Base-by-base conservation (phyloP, 164 flowering plant genomes). In the Houttuynia cordata region DNA sequence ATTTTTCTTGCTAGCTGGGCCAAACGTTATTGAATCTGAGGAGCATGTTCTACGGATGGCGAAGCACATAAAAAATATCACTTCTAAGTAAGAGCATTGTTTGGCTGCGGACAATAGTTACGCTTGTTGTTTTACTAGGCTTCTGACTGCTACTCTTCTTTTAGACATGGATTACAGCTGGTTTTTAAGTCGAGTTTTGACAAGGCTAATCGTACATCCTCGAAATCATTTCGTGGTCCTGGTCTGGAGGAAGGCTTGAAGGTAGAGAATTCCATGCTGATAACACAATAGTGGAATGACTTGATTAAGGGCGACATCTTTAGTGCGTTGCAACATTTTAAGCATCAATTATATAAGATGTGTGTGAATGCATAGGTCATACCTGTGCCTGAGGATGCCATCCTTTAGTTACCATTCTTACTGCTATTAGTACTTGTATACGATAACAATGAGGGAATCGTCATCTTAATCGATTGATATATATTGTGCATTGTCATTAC, bases 21-120 rank as follows among this genome's bases (percentile, higher is more conserved):
- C 97, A 22, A 93, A 93, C 80, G 99, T 93, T 71, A 91, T 90
- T 58, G 97, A 93, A 78, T 93, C 99, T 0, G 99, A 93, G 73
- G 96, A 86, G 39, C 99, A 93, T 64, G 67, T 91, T 63, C 50
- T 90, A 19, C 67, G 73, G 51, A 90, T 93, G 97, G 97, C 99
- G 47, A 74, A 74, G 54, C 83, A 81, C 64, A 73, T 93, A 24
- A 90, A 90, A 72, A 56, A 53, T 59, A 77, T 90, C 50, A 56
- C 97, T n/a, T 65, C 87, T 37, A 86, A 88, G 97, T 91, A 79
- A 40, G 74, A 49, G 24, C 3, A 30, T 30, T 30, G 10, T 41
- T 60, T 21, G 30, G 34, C 45, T 17, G n/a, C 30, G 55, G 49
- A n/a, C 17, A 40, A 0, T 57, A 50, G 53, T 10, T 0, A 15